phyloP scores from a whole-genome alignment of 2,329 filamentous ascomycete genomes.

The Allantophomopsis cytisporea region DNA sequence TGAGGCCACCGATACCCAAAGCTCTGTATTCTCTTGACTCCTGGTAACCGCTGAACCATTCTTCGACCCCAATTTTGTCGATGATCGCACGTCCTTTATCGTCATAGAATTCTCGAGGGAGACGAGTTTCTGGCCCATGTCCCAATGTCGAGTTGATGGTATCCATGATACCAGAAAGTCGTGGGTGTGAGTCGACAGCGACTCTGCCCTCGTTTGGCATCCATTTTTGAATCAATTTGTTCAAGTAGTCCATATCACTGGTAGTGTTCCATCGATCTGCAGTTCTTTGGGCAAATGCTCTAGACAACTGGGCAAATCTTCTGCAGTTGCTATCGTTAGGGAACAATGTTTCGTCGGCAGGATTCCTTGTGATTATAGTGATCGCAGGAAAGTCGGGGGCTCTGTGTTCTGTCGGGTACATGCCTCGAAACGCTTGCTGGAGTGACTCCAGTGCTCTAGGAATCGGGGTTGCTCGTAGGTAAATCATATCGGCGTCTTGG shows the following conservation, averaged over 20 bases:
- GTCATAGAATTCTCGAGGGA: constrained; percentile 85
- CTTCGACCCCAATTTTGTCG: constrained; percentile 65
- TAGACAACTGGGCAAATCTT: constrained; percentile 54
- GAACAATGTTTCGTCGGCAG: constrained; percentile 64
- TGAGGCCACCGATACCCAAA: constrained; percentile 71
- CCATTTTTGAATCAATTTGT: constrained; percentile 65
- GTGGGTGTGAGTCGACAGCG: constrained; percentile 71
- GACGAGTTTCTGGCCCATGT: constrained; percentile 64
- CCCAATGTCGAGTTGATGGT: constrained; percentile 81
- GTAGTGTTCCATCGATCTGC: constrained; percentile 63
- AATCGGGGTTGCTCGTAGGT: constrained; percentile 62
- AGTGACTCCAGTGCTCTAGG: constrained; percentile 66
- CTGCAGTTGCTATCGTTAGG: constrained; percentile 66
- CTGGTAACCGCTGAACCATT: constrained; percentile 83
- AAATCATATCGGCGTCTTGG: constrained; percentile 43
- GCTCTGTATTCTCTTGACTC: constrained; percentile 80
- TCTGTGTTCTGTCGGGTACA: constrained; percentile 49
- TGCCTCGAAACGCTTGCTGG: constrained; percentile 60
- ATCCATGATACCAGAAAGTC: constrained; percentile 86
- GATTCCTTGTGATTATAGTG: constrained; percentile 50
- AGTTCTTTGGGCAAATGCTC: constrained; percentile 58
- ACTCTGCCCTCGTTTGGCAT: constrained; percentile 64
- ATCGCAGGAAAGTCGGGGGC: constrained; percentile 41
- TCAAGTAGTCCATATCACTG: constrained; percentile 74
- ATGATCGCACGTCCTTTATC: constrained; percentile 53